A percentile compares a stretch with the other conserved stretches of the same genome.
These are phyloP conservation scores for Aspergillus pseudoviridinutans DNA, from an alignment of 2,329 filamentous ascomycete genomes.

Conservation along the genomic window DNA sequence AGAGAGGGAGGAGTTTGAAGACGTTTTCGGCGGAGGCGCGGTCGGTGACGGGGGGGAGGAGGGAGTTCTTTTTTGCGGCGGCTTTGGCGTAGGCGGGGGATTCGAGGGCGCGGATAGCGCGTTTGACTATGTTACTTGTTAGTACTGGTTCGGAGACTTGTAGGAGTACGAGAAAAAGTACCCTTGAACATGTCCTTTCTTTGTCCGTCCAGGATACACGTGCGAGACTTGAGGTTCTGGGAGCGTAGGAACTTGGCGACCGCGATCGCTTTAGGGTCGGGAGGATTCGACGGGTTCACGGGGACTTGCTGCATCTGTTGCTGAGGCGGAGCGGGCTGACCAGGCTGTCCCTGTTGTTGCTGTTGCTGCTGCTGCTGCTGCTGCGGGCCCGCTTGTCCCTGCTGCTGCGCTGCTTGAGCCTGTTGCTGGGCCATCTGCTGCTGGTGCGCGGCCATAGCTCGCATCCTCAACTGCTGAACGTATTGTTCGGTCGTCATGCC, in stretches of 20 bases:
- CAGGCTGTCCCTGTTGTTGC: slow-evolving; percentile 33
- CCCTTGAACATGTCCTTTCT: slow-evolving; percentile 98
- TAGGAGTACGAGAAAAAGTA: slow-evolving; percentile 34
- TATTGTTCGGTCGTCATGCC: slow-evolving; percentile 51
- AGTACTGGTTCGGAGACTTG: not conserved
- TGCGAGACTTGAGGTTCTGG: slow-evolving; percentile 83
- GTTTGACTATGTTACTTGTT: slow-evolving; percentile 65
- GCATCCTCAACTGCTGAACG: slow-evolving; percentile 42
- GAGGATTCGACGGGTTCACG: slow-evolving; percentile 54
- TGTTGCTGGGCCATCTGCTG: slow-evolving; percentile 34
- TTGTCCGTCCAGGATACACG: slow-evolving; percentile 91
- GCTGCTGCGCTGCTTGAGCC: slow-evolving; percentile 28
- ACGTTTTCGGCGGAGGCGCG: slow-evolving; percentile 84
- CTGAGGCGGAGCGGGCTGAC: slow-evolving; percentile 18
- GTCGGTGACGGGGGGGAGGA: slow-evolving; percentile 83
- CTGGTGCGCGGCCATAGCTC: slow-evolving; percentile 44
- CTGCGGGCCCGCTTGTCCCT: slow-evolving; percentile 34
- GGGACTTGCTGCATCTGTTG: slow-evolving; percentile 42
- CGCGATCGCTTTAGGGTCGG: slow-evolving; percentile 82
- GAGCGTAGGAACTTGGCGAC: slow-evolving; percentile 81
- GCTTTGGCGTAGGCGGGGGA: slow-evolving; percentile 89
- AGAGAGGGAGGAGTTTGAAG: slow-evolving; percentile 92
- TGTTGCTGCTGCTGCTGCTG: slow-evolving; percentile 18
- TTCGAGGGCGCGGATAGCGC: slow-evolving; percentile 83
- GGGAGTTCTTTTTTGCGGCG: slow-evolving; percentile 74